Base-by-base conservation (phyloP, 2,329 filamentous ascomycete genomes). In the Ascochyta pisi region DNA sequence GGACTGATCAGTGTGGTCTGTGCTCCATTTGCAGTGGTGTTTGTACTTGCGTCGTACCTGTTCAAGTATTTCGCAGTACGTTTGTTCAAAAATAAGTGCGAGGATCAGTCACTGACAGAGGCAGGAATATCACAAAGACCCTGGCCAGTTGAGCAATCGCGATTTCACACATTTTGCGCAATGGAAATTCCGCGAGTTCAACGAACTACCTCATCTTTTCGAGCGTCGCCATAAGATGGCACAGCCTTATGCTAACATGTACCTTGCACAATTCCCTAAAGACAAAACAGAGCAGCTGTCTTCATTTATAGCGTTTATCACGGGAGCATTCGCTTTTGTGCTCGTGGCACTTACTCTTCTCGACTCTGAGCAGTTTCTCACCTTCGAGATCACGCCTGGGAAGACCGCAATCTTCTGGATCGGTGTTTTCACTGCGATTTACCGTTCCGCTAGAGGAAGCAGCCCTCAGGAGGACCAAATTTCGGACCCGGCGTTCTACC, bases 111-210 rank as follows among this genome's bases (percentile, higher is more conserved):
- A 37, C 55, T 61, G 58, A 67, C 44, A 16, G 31, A 29, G 3
- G 34, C 57, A 92, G 89, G 94, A 99, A 80, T 97, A 96, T 71
- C 92, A 96, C 76, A 96, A 93, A 70, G 96, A 97, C 60, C 94
- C 92, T 0, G 87, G 91, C 0, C 88, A 92, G 60, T 85, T 96
- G 34, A 90, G 91, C n/a, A 89, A 92, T 15, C 87, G 95, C 37
- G 89, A 92, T 63, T 99, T 97, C 72, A 98, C 94, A 0, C 91
- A 92, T 1, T 84, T 96, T 46, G 95, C 95, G 0, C 90, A 96
- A 73, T 99, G 95, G 95, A 98, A 97, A 69, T 97, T 99, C 61
- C 89, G 95, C 43, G 94, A 98, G 73, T 99, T 98, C 82, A 99
- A 99, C 69, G 95, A 99, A 75, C 83, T 99, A 1, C 89, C 89